Conservation (phyloP, 805 yeast species). For the Saccharomycopsis sp. region DNA sequence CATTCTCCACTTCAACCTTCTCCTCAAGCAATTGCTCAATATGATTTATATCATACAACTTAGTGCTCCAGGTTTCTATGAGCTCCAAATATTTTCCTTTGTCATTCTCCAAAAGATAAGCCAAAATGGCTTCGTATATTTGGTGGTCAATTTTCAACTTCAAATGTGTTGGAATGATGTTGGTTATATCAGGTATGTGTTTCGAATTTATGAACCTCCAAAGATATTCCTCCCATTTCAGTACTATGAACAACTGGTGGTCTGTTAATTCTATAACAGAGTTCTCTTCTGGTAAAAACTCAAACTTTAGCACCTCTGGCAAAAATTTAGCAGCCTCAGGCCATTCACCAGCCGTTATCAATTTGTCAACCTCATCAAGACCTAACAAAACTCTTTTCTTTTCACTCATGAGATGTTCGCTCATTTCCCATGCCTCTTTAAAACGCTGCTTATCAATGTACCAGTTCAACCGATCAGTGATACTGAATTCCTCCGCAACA, state of each 20-base stretch:
- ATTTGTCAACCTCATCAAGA: slow-evolving; percentile 35
- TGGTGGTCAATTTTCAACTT: slow-evolving; percentile 29
- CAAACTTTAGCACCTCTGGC: slow-evolving; percentile 29
- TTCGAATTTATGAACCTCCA: slow-evolving; percentile 40
- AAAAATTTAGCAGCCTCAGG: slow-evolving; percentile 44
- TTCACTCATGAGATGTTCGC: slow-evolving; percentile 46
- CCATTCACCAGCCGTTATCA: slow-evolving; percentile 40
- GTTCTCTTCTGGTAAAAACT: slow-evolving; percentile 23
- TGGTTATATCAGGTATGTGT: slow-evolving; percentile 39
- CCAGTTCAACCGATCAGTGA: slow-evolving; percentile 70
- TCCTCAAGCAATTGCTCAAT: slow-evolving; percentile 42
- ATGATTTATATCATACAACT: slow-evolving; percentile 38
- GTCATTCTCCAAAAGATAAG: slow-evolving; percentile 35
- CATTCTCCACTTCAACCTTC: slow-evolving; percentile 30
- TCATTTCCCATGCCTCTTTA: slow-evolving; percentile 71
- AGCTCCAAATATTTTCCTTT: slow-evolving; percentile 33
- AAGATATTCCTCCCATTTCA: slow-evolving; percentile 63
- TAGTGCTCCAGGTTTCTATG: slow-evolving; percentile 48
- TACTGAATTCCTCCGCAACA: slow-evolving; percentile 58
- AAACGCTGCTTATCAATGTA: slow-evolving; percentile 43
- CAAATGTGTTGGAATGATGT: slow-evolving; percentile 44
- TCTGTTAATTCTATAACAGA: slow-evolving; percentile 10
- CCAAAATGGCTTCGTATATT: slow-evolving; percentile 40
- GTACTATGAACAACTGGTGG: slow-evolving; percentile 23
- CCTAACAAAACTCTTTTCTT: slow-evolving; percentile 53